phyloP scores from a whole-genome alignment of 2,329 filamentous ascomycete species.

The Exophiala sp. region DNA sequence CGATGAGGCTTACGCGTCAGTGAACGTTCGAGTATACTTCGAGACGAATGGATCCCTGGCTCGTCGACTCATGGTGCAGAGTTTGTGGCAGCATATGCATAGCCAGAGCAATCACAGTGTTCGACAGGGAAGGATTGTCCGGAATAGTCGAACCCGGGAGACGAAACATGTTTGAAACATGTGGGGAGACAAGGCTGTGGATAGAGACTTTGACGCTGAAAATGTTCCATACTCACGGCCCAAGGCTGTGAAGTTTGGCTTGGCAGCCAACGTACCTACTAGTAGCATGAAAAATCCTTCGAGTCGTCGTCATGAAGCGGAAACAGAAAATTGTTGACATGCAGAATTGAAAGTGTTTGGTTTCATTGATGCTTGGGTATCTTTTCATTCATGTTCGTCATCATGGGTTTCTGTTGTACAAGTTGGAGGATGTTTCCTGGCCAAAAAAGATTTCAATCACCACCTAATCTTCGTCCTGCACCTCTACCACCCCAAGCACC shows the following conservation, averaged over 20 bases:
- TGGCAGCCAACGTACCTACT: conserved; percentile 1
- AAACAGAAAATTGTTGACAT: not conserved
- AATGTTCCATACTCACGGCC: conserved; percentile 9
- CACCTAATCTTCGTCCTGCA: conserved; percentile 40
- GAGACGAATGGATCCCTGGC: not conserved
- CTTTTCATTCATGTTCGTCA: conserved; percentile 7
- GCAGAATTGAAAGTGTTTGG: not conserved
- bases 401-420: conserved; percentile 12
- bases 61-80: conserved; percentile 8
- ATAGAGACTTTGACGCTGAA: conserved; percentile 6
- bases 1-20: not conserved
- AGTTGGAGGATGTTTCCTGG: conserved; percentile 4
- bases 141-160: conserved; percentile 15
- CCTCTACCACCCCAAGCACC: conserved; percentile 40
- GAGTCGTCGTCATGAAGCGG: not conserved
- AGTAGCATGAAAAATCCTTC: not conserved
- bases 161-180: conserved; percentile 14
- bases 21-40: conserved; percentile 3
- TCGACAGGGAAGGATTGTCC: conserved; percentile 3
- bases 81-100: conserved; percentile 11
- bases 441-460: conserved; percentile 28
- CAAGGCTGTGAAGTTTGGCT: not conserved
- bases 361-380: conserved; percentile 13
- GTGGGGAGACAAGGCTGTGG: conserved; percentile 17
- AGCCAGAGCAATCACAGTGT: conserved; percentile 4